phyloP scores from a whole-genome alignment of 2,329 filamentous ascomycete genomes.

The Penicillium sp. region DNA sequence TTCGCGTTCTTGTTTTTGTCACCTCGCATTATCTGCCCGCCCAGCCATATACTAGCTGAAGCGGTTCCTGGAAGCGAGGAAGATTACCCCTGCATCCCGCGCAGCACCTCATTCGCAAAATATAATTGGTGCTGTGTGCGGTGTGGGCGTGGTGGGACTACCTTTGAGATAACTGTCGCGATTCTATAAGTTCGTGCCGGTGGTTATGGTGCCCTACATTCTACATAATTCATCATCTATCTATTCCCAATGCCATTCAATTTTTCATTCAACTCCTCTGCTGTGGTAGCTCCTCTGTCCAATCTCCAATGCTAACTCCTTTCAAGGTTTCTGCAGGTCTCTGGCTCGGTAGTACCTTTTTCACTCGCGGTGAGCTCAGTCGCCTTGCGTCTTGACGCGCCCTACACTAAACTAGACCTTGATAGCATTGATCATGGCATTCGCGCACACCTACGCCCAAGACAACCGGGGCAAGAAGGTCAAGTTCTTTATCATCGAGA shows the following conservation, averaged over 20 bases:
- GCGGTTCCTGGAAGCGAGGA: slow-evolving; percentile 81
- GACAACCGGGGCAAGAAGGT: slow-evolving; percentile 76
- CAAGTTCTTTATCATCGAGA: slow-evolving; percentile 76
- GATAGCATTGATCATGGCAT: slow-evolving; percentile 69
- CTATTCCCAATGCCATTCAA: slow-evolving; percentile 22
- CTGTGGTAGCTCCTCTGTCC: slow-evolving; percentile 21
- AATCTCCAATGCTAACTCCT: slow-evolving; percentile 25
- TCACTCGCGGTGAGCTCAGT: slow-evolving; percentile 38
- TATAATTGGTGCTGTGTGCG: slow-evolving; percentile 57
- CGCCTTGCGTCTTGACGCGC: background rate
- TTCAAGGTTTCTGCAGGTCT: slow-evolving; percentile 43
- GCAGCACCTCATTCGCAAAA: slow-evolving; percentile 61
- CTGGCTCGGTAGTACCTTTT: slow-evolving; percentile 31
- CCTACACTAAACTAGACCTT: slow-evolving; percentile 47
- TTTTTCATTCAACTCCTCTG: slow-evolving; percentile 12
- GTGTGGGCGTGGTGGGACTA: slow-evolving; percentile 74
- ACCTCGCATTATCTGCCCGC: slow-evolving; percentile 79
- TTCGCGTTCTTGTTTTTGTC: slow-evolving; percentile 24
- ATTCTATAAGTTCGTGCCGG: slow-evolving; percentile 58
- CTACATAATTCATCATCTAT: slow-evolving; percentile 23
- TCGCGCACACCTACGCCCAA: slow-evolving; percentile 81
- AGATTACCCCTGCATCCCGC: slow-evolving; percentile 69
- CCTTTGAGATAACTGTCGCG: slow-evolving; percentile 62
- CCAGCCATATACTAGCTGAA: slow-evolving; percentile 68
- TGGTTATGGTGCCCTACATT: slow-evolving; percentile 68